Base-by-base conservation (phyloP, 371 early-diverging fungal species). In the Apophysomyces variabilis region DNA sequence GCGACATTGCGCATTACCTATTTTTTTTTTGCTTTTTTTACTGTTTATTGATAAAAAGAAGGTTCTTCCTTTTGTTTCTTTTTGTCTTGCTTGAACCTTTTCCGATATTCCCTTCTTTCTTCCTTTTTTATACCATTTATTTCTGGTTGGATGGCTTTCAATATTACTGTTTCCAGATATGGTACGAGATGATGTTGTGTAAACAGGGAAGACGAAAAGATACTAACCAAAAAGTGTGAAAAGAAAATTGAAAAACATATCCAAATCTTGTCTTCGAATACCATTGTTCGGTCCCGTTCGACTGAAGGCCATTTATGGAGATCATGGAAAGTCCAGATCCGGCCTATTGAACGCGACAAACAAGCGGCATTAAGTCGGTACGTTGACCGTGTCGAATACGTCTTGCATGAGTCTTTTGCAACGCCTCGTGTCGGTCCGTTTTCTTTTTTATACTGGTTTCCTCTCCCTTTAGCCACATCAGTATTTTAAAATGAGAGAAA, bases 331-430 rank as follows among this genome's bases (percentile, higher is more conserved):
- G 54, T 50, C 11, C 21, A 50, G 5, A 50, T 50, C 21, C 54
- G 54, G 4, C 54, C 54, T 50, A 21, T 50, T 21, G 54, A 50
- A 21, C 54, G 54, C 54, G 54, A 50, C 7, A 21, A 50, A 21
- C 54, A 50, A 21, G 54, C 54, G 54, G 54, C 54, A 50, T 50
- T 50, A 50, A 21, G 54, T 50, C 54, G 54, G 54, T 50, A 50
- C 11, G 54, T 90, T 37, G 86, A 87, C 57, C 76, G 85, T 70
- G 87, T 90, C 36, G 90, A 88, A 67, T 90, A 89, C 64, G 75
- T 83, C n/a, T 73, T 90, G n/a, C 90, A 90, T 62, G 85, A 82
- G 36, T 85, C 88, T 0, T 90, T 90, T 73, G 80, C 75, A 13
- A 85, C 80, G 44, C 84, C 85, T 13, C 13, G 14, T 43, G 39